phyloP scores from a whole-genome alignment of 495 filamentous ascomycete species.

The Evansstolkia leycettana region DNA sequence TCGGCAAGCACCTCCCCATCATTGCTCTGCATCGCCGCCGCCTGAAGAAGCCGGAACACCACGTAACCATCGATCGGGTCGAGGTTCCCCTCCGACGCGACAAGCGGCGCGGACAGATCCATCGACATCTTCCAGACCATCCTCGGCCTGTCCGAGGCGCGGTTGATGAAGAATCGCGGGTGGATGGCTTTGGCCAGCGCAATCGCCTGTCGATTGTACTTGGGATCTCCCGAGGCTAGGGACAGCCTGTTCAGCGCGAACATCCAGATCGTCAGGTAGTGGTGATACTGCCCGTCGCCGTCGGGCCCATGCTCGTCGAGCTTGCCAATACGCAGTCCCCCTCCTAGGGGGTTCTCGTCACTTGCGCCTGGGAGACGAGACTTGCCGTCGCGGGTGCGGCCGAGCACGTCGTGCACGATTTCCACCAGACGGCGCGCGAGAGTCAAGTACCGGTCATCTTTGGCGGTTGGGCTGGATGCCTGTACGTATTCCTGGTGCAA shows the following conservation, averaged over 20 bases:
- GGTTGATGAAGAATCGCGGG: constrained; percentile 38
- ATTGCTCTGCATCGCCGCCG: constrained; percentile 18
- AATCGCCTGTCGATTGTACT: constrained; percentile 43
- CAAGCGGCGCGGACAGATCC: constrained; percentile 37
- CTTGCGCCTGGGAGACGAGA: constrained; percentile 40
- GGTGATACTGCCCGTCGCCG: constrained; percentile 55
- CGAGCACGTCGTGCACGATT: constrained; percentile 45
- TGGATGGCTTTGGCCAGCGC: constrained; percentile 48
- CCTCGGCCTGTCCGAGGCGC: constrained; percentile 16
- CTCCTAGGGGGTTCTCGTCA: constrained; percentile 40
- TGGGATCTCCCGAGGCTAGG: constrained; percentile 33
- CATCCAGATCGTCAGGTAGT: constrained; percentile 62
- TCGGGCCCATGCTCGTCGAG: constrained; percentile 37
- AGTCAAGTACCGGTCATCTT: constrained; percentile 33
- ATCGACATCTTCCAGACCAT: constrained; percentile 56
- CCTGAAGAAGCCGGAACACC: constrained; percentile 41
- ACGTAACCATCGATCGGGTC: constrained; percentile 52
- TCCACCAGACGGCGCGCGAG: constrained; percentile 39
- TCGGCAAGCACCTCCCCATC: constrained; percentile 22
- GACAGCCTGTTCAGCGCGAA: constrained; percentile 52
- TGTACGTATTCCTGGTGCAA: constrained; percentile 28
- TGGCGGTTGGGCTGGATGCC: not conserved
- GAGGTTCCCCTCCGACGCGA: constrained; percentile 44
- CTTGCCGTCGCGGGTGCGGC: constrained; percentile 38
- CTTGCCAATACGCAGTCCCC: constrained; percentile 56